A percentile compares a stretch with the other conserved stretches of the same genome.
Conservation (phyloP, 352 stramenopile species). For the Sclerospora graminicola region DNA sequence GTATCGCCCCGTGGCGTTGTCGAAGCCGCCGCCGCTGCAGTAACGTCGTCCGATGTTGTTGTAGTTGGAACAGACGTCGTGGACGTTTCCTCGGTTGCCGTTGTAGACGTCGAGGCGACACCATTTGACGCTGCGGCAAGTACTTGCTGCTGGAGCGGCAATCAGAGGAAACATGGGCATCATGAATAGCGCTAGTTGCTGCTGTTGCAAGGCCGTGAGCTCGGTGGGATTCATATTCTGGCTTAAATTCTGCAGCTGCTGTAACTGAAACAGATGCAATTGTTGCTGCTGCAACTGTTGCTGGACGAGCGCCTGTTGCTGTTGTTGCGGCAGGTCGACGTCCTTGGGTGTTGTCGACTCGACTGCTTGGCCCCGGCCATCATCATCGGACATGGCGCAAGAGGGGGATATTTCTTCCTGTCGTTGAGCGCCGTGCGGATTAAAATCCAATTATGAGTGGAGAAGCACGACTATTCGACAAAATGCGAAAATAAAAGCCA, state of each 20-base stretch:
- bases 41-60: not conserved
- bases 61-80: no score
- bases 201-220: conserved; percentile 41
- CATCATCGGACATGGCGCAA: conserved; percentile 18
- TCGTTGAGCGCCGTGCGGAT: conserved; percentile 37
- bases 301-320: conserved; percentile 17
- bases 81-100: not conserved
- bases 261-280: conserved; percentile 32
- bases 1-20: conserved; percentile 2
- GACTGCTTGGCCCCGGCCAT: not conserved
- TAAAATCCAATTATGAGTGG: conserved; percentile 59
- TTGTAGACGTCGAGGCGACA: not conserved
- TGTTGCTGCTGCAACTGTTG: conserved; percentile 34
- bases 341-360: not conserved
- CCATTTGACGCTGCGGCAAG: conserved; percentile 3
- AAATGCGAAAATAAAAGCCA: conserved; percentile 26
- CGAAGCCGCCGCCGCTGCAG: not conserved
- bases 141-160: conserved; percentile 35
- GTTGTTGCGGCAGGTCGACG: conserved; percentile 12
- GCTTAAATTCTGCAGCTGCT: conserved; percentile 51
- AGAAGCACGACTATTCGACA: conserved; percentile 26
- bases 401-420: conserved; percentile 53
- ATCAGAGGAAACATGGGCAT: conserved; percentile 74
- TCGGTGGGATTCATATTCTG: conserved; percentile 52
- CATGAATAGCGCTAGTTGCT: conserved; percentile 69